phyloP scores from a whole-genome alignment of 176 grass and related monocot genomes.

The Carex pumila region DNA sequence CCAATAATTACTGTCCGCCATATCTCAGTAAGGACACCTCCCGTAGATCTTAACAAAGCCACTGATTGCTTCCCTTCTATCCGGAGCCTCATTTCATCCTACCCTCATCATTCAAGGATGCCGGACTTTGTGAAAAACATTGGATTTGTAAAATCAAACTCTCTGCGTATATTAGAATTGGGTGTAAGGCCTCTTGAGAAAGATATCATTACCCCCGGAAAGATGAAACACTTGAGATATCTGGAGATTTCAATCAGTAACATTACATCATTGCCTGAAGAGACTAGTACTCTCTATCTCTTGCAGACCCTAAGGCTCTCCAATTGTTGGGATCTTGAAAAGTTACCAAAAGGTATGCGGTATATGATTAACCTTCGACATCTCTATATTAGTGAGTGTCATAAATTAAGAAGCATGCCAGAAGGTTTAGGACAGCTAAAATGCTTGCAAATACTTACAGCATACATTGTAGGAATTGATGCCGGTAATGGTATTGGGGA shows the following conservation, averaged over 20 bases:
- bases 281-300: background rate
- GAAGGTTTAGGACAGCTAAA: background rate
- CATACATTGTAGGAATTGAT: background rate
- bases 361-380: slow-evolving; percentile 21
- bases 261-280: background rate
- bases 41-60: background rate
- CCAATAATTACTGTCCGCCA: background rate
- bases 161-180: slow-evolving; percentile 7
- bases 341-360: slow-evolving; percentile 29
- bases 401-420: slow-evolving; percentile 1
- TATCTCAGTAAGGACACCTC: background rate
- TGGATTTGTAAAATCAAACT: slow-evolving; percentile 17
- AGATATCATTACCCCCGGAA: background rate
- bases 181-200: background rate
- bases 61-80: background rate
- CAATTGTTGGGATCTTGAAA: background rate
- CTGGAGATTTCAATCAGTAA: background rate
- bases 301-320: slow-evolving; percentile 1
- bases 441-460: slow-evolving; percentile 9
- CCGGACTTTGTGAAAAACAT: background rate
- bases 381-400: background rate
- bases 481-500: background rate
- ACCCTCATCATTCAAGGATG: too few relatives aligned
- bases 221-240: slow-evolving; percentile 21
- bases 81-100: background rate